Evolutionary conservation across 2,329 filamentous ascomycete species (phyloP), one percentile per base, ranked within the genome.

Genomic region (Leptographium procerum): DNA sequence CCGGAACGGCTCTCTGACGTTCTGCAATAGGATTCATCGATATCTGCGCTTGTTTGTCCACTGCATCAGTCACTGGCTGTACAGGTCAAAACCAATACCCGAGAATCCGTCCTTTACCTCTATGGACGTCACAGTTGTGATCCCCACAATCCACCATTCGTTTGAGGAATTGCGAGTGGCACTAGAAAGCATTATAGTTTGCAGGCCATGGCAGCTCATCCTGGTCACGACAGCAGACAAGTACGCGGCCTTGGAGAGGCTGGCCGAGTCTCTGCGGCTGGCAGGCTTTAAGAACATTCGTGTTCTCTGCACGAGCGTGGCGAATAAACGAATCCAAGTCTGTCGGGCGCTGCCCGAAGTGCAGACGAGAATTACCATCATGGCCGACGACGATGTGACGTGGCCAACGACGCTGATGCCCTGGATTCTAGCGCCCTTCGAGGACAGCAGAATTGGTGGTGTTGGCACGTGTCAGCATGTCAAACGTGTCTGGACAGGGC

Each of bases 291-390:
- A 82, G 59, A 84, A 82, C 63, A 84, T 96, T 64, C 81, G 84
- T 58, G 85, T 95, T 50, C 78, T 92, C 64, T 86, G 82, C 63
- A 88, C 91, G 33, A 79, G 82, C 61, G 91, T 96, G 69, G 91
- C 92, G 65, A 97, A 97, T 76, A 97, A 97, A 77, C 87, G 92
- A 58, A 84, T 92, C 24, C 92, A 97, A 71, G 91, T 97, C 69
- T 95, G 90, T 71, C 83, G 90, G 69, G 92, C 91, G 4, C 88
- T 97, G 53, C 91, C 91, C 24, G 82, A 89, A 64, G 90, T 96
- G 59, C 79, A 77, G 64, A 96, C 92, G 0, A 75, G 80, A 56
- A 91, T 97, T 68, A 96, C 89, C 43, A 82, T 97, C 66, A 90
- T 97, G 76, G 91, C 91, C 29, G 92, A 97, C 69, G 92, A 97